Base-by-base conservation (phyloP, 805 yeast genomes). In the Alloascoidea hylecoeti region DNA sequence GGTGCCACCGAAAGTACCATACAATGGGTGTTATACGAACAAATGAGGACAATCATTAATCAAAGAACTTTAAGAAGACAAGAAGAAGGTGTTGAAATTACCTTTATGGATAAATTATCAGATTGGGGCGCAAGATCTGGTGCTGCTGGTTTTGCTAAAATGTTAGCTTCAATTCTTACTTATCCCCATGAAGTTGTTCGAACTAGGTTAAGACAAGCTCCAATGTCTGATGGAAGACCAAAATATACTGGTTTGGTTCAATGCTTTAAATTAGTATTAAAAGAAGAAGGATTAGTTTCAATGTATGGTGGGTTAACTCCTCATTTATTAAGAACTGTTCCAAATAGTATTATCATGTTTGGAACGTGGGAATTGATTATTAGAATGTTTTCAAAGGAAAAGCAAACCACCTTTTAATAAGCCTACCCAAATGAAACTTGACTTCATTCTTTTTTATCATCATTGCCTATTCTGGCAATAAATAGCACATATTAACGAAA, bases 271-370 rank as follows among this genome's bases (percentile, higher is more conserved):
- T 63, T 86, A 18, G 75, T 92, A n/a, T 61, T 85, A 14, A 82
- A 78, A 50, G 96, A 92, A 52, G 98, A 92, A 60, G 98, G 99
- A 1, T 58, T 89, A 38, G 78, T 70, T 4, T 80, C 95, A 9
- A 81, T 92, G 85, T 92, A 92, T 55, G 96, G 99, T 40, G 99
- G 99, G 1, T 66, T 92, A 50, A 92, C 99, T 1, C 96, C 99
- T 3, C 99, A 92, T 60, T 63, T 92, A 50, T 70, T 92, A 63
- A 74, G 98, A 58, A 92, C 98, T 0, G 98, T 92, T 38, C 99
- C 99, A 2, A 92, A 92, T 59, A 82, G 95, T 51, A 86, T 92
- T 54, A 89, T 92, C 48, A 92, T 92, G 98, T 92, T 92, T 64
- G 98, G 99, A 35, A 88, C 97, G 2, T 92, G 97, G 97, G 99